Evolutionary conservation across 148 eudicot species (phyloP), one percentile per base, ranked within the genome.

Genomic region (Rheum nobile): DNA sequence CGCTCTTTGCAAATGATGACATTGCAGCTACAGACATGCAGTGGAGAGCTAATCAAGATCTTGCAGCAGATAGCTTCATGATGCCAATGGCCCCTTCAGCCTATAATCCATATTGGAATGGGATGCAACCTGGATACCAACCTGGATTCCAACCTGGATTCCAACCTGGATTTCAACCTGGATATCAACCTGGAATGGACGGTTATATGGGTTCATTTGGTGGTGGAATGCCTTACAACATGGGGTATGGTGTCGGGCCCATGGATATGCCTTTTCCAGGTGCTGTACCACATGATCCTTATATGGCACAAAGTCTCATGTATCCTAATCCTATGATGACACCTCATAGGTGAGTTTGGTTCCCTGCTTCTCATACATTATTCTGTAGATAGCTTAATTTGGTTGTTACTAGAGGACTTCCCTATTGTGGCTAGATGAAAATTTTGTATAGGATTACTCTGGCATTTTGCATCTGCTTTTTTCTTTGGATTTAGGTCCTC

Each of bases 81-180:
- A 65, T 65, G 70, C 86, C 80, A 72, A 82, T 84, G 83, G 86
- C 81, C 29, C 94, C 85, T 65, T 52, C 89, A 57, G 74, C 82
- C 11, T 88, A 84, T 76, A 85, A 88, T 79, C 96, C 96, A 14
- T 88, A 78, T 70, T 88, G 91, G 92, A 81, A 71, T 2, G 97
- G 93, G 76, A 86, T 87, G 86, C 99, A 91, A 77, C 89, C 70
- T 26, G n/a, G n/a, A n/a, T n/a, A n/a, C n/a, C n/a, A n/a, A n/a
- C n/a, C n/a, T n/a, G n/a, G n/a, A n/a, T n/a, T n/a, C n/a, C n/a
- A n/a, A n/a, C n/a, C n/a, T 41, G 43, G 43, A 41, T 41, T 41
- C 6, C 43, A 41, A 8, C 43, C 43, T 2, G 97, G 93, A 74
- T 85, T 87, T 85, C 98, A 91, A 77, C 89, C 68, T 13, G 88